A percentile compares a stretch with the other conserved stretches of the same genome.
phyloP scores from a whole-genome alignment of 2,329 filamentous ascomycete genomes.

The Magnaporthiopsis rhizophila region DNA sequence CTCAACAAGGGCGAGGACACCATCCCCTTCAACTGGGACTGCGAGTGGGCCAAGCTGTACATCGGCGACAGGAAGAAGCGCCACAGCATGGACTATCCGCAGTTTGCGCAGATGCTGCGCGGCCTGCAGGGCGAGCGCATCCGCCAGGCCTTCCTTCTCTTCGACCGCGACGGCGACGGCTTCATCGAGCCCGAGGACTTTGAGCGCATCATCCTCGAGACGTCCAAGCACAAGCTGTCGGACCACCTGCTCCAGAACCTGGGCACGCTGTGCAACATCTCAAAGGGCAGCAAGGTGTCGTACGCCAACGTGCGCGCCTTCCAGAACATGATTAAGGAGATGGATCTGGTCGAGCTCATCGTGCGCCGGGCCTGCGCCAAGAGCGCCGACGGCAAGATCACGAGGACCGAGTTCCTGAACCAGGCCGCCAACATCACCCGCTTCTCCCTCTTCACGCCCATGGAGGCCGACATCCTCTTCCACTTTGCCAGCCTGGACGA shows the following conservation, averaged over 20 bases:
- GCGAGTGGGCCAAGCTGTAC: constrained; percentile 93
- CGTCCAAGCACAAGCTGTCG: constrained; percentile 89
- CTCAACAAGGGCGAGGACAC: constrained; percentile 76
- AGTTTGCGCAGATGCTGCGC: constrained; percentile 97
- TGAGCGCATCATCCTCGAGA: constrained; percentile 91
- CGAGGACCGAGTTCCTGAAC: constrained; percentile 85
- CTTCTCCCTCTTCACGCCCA: constrained; percentile 93
- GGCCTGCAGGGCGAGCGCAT: constrained; percentile 94
- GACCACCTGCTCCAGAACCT: constrained; percentile 91
- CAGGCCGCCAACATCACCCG: constrained; percentile 85
- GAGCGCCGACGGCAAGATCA: constrained; percentile 86
- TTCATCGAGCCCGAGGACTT: constrained; percentile 96
- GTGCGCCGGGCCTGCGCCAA: constrained; percentile 78
- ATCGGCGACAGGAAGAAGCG: constrained; percentile 80
- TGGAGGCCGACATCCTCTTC: constrained; percentile 98
- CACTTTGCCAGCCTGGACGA: constrained; percentile 94
- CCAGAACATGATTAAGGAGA: constrained; percentile 95
- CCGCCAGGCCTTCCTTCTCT: constrained; percentile 85
- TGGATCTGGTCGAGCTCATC: constrained; percentile 94
- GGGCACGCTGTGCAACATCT: constrained; percentile 90
- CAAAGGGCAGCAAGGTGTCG: constrained; percentile 82
- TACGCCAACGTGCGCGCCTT: constrained; percentile 97
- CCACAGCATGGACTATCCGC: constrained; percentile 87
- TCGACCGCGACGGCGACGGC: constrained; percentile 86
- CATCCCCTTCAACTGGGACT: constrained; percentile 95